Evolutionary conservation across 495 filamentous ascomycete species (phyloP), one percentile per base, ranked within the genome.

Genomic region (Chaetomium fimeti): DNA sequence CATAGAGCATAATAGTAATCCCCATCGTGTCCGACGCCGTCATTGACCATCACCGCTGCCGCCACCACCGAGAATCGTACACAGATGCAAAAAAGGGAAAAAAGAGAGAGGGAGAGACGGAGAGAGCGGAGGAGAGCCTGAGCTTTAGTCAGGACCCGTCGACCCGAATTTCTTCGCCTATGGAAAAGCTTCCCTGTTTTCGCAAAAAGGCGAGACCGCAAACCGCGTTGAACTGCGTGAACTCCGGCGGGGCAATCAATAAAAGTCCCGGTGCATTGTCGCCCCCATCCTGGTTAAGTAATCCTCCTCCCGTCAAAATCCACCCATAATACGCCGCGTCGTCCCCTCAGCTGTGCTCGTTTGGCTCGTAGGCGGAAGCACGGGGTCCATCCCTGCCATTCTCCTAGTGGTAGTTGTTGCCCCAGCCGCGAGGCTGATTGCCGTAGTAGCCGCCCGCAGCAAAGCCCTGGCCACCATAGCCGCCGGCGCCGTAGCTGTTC

Each of bases 351-450:
- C 54, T 36, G 22, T 20, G 28, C 42, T 16, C 24, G 25, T 15
- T 40, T 25, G 29, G 42, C 54, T 58, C 57, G 5, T 45, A 5
- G 16, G 32, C 29, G 29, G 8, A 9, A 36, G 32, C 32, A 36
- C 47, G 48, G 47, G 48, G 48, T 40, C 55, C 32, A 45, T 25
- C 49, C 52, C 18, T 51, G 36, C 52, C 25, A 38, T 43, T 32
- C 53, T 60, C 54, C 67, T 81, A 81, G 71, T 81, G 77, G 72
- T 92, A 91, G 78, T 91, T 91, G 73, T 84, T 86, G 67, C 86
- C 88, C 87, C 88, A 91, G 58, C 83, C 84, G 47, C 78, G 79
- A 49, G 77, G 77, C 42, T 76, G 74, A 61, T 78, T 81, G 47
- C 82, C 83, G 66, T 87, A 86, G 71, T 80, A 82, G 67, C 69